These are phyloP conservation scores for Guadua angustifolia DNA, from an alignment of 176 grass and related monocot genomes.

Conservation along the genomic window DNA sequence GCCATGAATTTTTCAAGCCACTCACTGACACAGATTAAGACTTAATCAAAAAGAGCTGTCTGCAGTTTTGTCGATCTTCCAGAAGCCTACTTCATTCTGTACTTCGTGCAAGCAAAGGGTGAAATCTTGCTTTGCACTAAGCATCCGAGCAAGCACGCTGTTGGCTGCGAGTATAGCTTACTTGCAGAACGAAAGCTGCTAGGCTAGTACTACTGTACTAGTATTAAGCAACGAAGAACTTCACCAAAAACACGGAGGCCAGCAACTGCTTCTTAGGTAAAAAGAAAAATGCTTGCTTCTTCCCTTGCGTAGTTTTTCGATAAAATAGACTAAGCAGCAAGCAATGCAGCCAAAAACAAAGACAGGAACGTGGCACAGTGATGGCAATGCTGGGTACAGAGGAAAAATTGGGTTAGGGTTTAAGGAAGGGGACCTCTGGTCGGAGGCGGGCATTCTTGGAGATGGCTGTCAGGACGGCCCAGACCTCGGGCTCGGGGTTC, in stretches of 20 bases:
- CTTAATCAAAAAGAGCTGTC: not conserved
- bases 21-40: not conserved
- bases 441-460: constrained; percentile 79
- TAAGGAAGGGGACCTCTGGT: constrained; percentile 57
- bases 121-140: not conserved
- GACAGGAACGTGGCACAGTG: not conserved
- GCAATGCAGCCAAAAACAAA: not conserved
- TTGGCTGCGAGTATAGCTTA: not conserved
- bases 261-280: not conserved
- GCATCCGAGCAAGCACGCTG: not conserved
- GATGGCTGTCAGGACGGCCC: constrained; percentile 87
- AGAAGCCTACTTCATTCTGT: not conserved
- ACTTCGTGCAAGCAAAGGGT: not conserved
- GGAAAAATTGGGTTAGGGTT: constrained; percentile 41
- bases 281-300: not conserved
- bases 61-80: not conserved
- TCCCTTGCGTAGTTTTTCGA: not conserved
- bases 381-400: not conserved
- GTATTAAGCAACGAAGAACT: not conserved
- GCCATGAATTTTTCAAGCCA: constrained; percentile 16
- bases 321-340: not conserved
- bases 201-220: not conserved
- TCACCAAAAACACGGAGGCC: not conserved
- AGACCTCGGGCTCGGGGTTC: constrained; percentile 68
- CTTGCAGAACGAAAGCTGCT: not conserved